Base-by-base conservation (phyloP, 257 asterid species). In the Forsythia viridissima region DNA sequence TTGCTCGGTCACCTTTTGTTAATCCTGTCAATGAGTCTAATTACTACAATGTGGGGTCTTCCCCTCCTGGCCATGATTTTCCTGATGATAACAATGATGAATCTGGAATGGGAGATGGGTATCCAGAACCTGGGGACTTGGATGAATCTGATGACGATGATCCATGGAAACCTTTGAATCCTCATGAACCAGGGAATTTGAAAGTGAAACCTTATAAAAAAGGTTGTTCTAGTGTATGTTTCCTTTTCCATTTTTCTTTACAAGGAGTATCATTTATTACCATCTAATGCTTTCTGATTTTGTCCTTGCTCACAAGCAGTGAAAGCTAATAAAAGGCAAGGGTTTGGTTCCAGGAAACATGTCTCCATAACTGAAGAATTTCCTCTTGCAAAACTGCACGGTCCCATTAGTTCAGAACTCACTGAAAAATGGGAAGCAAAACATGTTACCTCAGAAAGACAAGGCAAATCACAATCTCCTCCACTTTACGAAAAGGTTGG, bases 131-230 rank as follows among this genome's bases (percentile, higher is more conserved):
- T 65, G 87, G 77, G 46, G 88, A 88, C 66, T 80, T 87, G 43
- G 87, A 86, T 37, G 88, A 83, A 77, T 85, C 89, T 70, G 98
- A 92, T 76, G 79, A 80, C 21, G 90, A 84, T 8, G 94, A 91
- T 88, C 97, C 98, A 16, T 95, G 98, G 99, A 90, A 90, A 78
- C 98, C 97, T 84, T 84, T 95, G 84, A 89, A 95, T 88, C 98
- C 99, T 43, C 97, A 95, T 84, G 98, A 85, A 78, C 90, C 92
- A 34, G 99, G 99, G 84, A 90, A 76, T 87, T 85, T 95, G 89
- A 91, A 87, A 92, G 88, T 92, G 24, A 93, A 86, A 76, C 96
- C 97, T 51, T 91, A 83, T 68, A 93, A 80, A 80, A 93, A 76
- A 88, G 96, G 99, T 92, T 57, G 44, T 38, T 63, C 39, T 39